Evolutionary conservation across 306 rosid species (phyloP).

Genomic region (Malus sylvestris): DNA sequence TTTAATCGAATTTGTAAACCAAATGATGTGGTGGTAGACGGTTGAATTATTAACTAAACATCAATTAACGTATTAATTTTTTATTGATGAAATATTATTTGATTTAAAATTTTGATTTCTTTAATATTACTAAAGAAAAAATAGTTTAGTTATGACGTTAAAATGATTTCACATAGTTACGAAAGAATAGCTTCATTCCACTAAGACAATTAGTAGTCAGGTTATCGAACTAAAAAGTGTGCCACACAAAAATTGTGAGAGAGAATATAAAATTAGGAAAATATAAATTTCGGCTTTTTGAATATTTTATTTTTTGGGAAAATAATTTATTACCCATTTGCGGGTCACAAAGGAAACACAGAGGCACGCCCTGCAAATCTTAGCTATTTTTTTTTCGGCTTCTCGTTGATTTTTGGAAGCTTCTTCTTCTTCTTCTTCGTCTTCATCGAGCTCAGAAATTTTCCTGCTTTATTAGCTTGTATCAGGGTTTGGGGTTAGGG

Average conservation of each 20-base stretch:
- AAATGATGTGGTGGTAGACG: too few species aligned
- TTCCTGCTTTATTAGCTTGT: neutral
- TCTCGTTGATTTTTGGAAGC: conserved; percentile 22
- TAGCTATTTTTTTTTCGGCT: conserved; percentile 16
- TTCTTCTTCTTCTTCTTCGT: conserved; percentile 27
- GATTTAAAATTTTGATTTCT: fast-evolving
- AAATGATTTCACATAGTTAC: too few species aligned
- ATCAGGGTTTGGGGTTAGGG: conserved; percentile 3
- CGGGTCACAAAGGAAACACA: conserved; percentile 38
- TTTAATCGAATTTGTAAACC: too few species aligned
- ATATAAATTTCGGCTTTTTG: neutral
- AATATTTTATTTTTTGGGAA: neutral
- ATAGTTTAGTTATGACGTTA: too few species aligned
- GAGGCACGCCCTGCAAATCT: conserved; percentile 24
- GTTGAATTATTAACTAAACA: too few species aligned
- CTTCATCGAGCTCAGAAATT: conserved; percentile 12
- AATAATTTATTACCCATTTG: conserved; percentile 21
- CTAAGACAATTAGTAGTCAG: too few species aligned
- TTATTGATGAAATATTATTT: too few species aligned
- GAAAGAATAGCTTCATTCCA: too few species aligned
- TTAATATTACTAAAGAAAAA: too few species aligned
- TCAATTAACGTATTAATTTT: too few species aligned
- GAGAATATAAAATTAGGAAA: neutral
- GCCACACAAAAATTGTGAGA: too few species aligned
- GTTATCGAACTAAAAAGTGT: too few species aligned